Base-by-base conservation (phyloP, 306 rosid species). In the Medicago ruthenica region DNA sequence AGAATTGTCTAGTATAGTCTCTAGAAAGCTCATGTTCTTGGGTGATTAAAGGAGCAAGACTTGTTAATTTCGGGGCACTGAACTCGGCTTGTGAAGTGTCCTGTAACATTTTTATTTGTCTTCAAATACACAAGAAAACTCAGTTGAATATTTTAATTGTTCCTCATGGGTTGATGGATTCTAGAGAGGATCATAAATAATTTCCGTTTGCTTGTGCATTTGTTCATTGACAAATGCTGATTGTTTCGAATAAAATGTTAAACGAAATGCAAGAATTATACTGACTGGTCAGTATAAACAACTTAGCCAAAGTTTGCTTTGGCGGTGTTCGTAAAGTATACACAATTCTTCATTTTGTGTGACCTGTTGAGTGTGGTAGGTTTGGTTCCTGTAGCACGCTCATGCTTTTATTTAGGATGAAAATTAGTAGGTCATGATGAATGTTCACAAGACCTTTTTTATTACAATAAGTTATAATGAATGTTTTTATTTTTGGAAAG, bases 21-120 rank as follows among this genome's bases (percentile, higher is more conserved):
- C 58, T 12, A 44, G 50, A 37, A 72, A 37, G 82, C 61, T 59
- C 21, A 66, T 47, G 58, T 58, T 76, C 8, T 42, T 76, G 54
- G 34, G 50, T 76, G 60, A 53, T 42, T 47, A 59, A 70, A 82
- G 51, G 61, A 69, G 67, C 73, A 48, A 50, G 50, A 68, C 75
- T 80, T 20, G 39, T 58, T 48, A 24, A 1, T 60, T 53, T 51
- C 3, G 37, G 36, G 70, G 62, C 53, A 36, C 70, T 21, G 39
- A n/a, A 47, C 54, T 66, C 11, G 10, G 55, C 55, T 34, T 22
- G 74, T 54, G 41, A 36, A 15, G 55, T 20, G 44, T 61, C 44
- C 15, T 53, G 67, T 44, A 58, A 74, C 64, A 58, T 31, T 70
- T n/a, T 63, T 12, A 18, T 24, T 57, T 58, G 24, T 55, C 21